Conservation (phyloP, 208 protist genomes). For the Wallacemonas sp. region DNA sequence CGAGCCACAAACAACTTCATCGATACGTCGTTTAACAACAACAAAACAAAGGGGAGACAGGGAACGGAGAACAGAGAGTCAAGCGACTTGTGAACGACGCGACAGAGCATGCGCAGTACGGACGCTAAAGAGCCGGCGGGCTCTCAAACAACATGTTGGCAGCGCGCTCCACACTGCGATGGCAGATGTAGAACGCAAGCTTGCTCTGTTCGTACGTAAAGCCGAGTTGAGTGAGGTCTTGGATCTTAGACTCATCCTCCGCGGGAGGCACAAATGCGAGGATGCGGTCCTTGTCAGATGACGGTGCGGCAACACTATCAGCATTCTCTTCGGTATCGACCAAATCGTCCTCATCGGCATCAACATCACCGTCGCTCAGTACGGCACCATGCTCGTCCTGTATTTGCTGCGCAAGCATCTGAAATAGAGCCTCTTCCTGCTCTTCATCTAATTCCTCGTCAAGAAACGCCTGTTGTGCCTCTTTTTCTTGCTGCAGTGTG, state of each 20-base stretch:
- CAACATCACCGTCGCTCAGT: slow-evolving; percentile 11
- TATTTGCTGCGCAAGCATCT: slow-evolving; percentile 11
- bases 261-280: slow-evolving; percentile 59
- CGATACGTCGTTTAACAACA: no score
- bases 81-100: no score
- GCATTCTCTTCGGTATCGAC: background rate
- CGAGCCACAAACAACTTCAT: no score
- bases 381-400: slow-evolving; percentile 8
- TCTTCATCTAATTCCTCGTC: slow-evolving; percentile 22
- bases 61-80: no score
- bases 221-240: slow-evolving; percentile 77
- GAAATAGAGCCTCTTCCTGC: slow-evolving; percentile 15
- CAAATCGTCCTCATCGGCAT: slow-evolving; percentile 26
- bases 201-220: slow-evolving; percentile 86
- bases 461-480: slow-evolving; percentile 11
- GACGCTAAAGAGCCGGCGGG: slow-evolving; percentile 67
- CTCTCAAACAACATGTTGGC: slow-evolving; percentile 89
- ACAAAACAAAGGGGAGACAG: no score
- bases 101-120: no score
- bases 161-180: slow-evolving; percentile 78
- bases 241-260: slow-evolving; percentile 85
- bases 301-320: background rate
- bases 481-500: slow-evolving; percentile 33
- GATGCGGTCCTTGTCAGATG: slow-evolving; percentile 41
- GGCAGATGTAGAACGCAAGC: slow-evolving; percentile 77